Percentiles rank a stretch among this genome's conserved stretches.
phyloP scores from a whole-genome alignment of 1,139 yeast genomes.

The Debaryomyces robertsiae region DNA sequence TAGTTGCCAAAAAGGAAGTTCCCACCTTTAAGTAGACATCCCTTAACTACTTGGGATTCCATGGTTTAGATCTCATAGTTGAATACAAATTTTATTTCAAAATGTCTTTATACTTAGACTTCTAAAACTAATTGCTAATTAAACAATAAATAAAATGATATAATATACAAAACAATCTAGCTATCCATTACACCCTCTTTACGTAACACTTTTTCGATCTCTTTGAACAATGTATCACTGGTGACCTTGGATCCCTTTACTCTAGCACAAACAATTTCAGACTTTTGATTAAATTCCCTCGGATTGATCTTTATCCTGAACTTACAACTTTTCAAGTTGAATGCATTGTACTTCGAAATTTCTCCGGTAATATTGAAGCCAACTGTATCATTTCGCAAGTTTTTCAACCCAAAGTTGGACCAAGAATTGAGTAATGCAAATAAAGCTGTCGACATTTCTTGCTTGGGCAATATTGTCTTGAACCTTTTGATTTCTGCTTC shows the following conservation, averaged over 20 bases:
- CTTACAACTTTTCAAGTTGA: conserved; percentile 65
- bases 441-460: conserved; percentile 66
- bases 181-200: conserved; percentile 51
- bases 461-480: conserved; percentile 49
- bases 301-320: conserved; percentile 57
- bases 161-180: conserved; percentile 12
- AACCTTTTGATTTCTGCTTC: conserved; percentile 40
- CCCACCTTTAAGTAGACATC: conserved; percentile 7
- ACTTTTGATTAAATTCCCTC: conserved; percentile 43
- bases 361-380: conserved; percentile 56
- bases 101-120: background rate
- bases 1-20: background rate
- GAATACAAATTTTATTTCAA: background rate
- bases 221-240: conserved; percentile 46
- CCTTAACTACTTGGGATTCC: conserved; percentile 4
- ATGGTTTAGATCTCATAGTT: background rate
- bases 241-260: conserved; percentile 49
- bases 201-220: conserved; percentile 48
- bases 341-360: conserved; percentile 60
- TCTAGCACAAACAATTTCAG: conserved; percentile 49
- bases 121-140: conserved; percentile 6
- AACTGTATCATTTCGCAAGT: conserved; percentile 50
- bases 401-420: conserved; percentile 70
- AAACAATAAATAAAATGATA: conserved; percentile 1
- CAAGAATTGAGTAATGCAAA: conserved; percentile 65